Conservation (phyloP, 768 basidiomycete species). For the Phanerochaete carnosa region DNA sequence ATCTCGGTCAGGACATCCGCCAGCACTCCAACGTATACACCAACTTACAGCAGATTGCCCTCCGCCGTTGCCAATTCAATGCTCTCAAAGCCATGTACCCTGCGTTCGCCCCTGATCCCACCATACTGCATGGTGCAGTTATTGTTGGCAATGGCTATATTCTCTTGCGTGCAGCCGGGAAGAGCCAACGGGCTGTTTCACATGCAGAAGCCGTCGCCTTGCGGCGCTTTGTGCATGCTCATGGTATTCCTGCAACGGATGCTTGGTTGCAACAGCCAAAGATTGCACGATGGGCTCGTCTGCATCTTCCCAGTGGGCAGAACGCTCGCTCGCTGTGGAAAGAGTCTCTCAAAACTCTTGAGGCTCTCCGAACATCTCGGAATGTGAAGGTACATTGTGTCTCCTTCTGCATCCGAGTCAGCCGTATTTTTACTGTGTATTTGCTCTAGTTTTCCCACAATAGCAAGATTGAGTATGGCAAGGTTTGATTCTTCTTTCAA, state of each 20-base stretch:
- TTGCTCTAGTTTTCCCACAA: background rate
- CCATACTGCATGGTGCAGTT: constrained; percentile 4
- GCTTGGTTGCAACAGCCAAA: background rate
- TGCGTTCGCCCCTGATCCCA: constrained; percentile 9
- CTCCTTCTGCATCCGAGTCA: background rate
- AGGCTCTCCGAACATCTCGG: constrained; percentile 25
- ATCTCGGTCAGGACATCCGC: constrained; percentile 22
- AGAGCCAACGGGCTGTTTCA: background rate
- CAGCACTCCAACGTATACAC: constrained; percentile 23
- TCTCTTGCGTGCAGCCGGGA: constrained; percentile 15
- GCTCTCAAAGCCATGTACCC: constrained; percentile 23
- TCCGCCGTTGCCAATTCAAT: constrained; percentile 21
- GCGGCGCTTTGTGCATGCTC: background rate
- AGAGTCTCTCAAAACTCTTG: constrained; percentile 19
- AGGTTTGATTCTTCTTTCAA: constrained; percentile 13
- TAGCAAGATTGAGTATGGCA: background rate
- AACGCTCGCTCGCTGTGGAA: constrained; percentile 32
- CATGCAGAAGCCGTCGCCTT: constrained; percentile 1
- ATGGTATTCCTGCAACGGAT: background rate
- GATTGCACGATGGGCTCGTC: constrained; percentile 29
- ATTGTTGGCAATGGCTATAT: constrained; percentile 24
- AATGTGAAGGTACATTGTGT: constrained; percentile 33
- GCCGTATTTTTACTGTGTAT: constrained; percentile 5
- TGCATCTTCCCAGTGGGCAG: constrained; percentile 37
- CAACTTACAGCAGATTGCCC: constrained; percentile 22